phyloP scores from a whole-genome alignment of 2,329 filamentous ascomycete genomes.

The Microsporum audouinii region DNA sequence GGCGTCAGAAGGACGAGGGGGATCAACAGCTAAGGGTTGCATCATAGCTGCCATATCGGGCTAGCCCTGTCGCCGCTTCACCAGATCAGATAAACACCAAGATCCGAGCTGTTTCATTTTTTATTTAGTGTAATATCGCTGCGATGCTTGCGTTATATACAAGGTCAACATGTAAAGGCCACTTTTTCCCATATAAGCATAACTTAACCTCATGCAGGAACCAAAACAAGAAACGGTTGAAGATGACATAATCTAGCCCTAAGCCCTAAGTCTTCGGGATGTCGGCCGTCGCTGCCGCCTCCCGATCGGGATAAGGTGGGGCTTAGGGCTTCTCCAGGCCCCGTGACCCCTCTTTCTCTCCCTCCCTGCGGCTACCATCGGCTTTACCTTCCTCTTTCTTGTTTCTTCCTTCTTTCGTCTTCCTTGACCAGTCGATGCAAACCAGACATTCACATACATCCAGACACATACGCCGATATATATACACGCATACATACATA shows the following conservation, averaged over 20 bases:
- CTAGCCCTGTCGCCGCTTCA: not conserved
- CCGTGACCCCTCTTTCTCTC: not conserved
- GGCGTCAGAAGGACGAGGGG: not conserved
- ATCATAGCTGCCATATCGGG: not conserved
- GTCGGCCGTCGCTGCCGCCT: not conserved
- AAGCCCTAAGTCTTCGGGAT: not conserved
- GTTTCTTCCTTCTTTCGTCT: not conserved
- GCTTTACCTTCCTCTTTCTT: not conserved
- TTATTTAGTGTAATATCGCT: not conserved
- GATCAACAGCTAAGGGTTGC: not conserved
- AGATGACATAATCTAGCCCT: not conserved
- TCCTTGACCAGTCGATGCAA: not conserved
- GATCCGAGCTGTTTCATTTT: not conserved
- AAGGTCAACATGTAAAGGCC: too few species aligned
- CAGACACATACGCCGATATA: not conserved
- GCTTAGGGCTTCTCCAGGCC: not conserved
- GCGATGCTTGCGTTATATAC: too few species aligned
- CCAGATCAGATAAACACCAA: not conserved
- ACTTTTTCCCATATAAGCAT: not conserved
- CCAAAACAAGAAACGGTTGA: not conserved
- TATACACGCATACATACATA: too few species aligned
- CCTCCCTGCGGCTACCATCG: not conserved
- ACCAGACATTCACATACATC: not conserved
- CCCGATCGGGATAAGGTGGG: not conserved
- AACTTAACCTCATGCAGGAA: not conserved